A percentile compares a stretch with the other conserved stretches of the same genome.
Conservation (phyloP, 2,329 filamentous ascomycete genomes). For the Cladosporium sp. region DNA sequence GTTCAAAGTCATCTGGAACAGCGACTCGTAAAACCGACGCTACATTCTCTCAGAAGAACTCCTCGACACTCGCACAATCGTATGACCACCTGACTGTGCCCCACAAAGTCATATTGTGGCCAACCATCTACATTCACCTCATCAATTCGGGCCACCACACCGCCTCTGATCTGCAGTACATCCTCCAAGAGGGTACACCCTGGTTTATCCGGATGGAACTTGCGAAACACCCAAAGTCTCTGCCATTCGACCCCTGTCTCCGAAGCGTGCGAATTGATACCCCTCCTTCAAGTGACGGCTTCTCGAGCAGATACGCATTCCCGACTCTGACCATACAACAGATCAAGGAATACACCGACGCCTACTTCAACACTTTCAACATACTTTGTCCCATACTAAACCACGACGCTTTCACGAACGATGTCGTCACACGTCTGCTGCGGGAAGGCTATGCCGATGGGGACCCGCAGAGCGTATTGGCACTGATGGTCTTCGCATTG, state of each 20-base stretch:
- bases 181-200: conserved; percentile 41
- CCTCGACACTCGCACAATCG: conserved; percentile 18
- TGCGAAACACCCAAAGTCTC: conserved; percentile 31
- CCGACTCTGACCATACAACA: conserved; percentile 48
- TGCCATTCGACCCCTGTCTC: conserved; percentile 34
- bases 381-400: conserved; percentile 60
- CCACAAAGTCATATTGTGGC: conserved; percentile 55
- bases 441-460: conserved; percentile 52
- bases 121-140: conserved; percentile 39
- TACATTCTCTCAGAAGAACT: background rate
- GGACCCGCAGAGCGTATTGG: conserved; percentile 54
- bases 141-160: conserved; percentile 37
- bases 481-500: conserved; percentile 59
- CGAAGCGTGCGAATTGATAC: conserved; percentile 24
- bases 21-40: background rate
- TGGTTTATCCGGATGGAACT: conserved; percentile 38
- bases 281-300: conserved; percentile 21
- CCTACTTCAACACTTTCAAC: conserved; percentile 63
- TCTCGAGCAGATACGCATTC: conserved; percentile 33
- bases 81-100: conserved; percentile 42
- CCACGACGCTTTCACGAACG: conserved; percentile 54
- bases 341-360: conserved; percentile 53
- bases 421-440: conserved; percentile 49
- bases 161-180: conserved; percentile 37
- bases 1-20: conserved; percentile 14